These are phyloP conservation scores for Wallacemonas collosoma DNA, from an alignment of 208 protist species.

Conservation along the genomic window DNA sequence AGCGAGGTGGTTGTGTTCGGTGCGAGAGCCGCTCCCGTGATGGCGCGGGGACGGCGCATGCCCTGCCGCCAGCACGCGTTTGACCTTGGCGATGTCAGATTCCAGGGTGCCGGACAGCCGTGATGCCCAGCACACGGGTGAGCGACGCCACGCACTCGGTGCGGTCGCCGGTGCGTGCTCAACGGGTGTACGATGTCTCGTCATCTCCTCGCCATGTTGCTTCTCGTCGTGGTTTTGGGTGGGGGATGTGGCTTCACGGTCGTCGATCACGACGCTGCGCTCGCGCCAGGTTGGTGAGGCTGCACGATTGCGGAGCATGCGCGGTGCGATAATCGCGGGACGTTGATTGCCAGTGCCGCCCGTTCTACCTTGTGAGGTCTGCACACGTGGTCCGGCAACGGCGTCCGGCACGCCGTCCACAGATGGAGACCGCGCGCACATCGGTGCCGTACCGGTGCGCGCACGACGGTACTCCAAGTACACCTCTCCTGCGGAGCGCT, in stretches of 20 bases:
- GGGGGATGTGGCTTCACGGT: background rate
- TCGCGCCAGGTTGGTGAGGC: background rate
- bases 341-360: background rate
- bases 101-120: slow-evolving; percentile 16
- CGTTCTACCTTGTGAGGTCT: background rate
- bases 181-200: no score
- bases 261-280: slow-evolving; percentile 11
- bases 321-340: background rate
- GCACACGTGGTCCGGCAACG: no score
- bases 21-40: background rate
- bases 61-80: background rate
- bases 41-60: background rate
- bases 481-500: background rate
- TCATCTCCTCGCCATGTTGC: no score
- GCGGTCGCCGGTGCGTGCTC: no score
- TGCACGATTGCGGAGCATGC: background rate
- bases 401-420: background rate
- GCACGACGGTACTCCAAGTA: background rate
- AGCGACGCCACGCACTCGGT: slow-evolving; percentile 7
- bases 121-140: slow-evolving; percentile 9
- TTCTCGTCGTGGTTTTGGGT: background rate
- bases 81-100: slow-evolving; percentile 6
- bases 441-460: background rate
- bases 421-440: background rate
- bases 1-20: no score